Base-by-base conservation (phyloP, 306 rosid genomes). In the Cucurbita ficifolia region DNA sequence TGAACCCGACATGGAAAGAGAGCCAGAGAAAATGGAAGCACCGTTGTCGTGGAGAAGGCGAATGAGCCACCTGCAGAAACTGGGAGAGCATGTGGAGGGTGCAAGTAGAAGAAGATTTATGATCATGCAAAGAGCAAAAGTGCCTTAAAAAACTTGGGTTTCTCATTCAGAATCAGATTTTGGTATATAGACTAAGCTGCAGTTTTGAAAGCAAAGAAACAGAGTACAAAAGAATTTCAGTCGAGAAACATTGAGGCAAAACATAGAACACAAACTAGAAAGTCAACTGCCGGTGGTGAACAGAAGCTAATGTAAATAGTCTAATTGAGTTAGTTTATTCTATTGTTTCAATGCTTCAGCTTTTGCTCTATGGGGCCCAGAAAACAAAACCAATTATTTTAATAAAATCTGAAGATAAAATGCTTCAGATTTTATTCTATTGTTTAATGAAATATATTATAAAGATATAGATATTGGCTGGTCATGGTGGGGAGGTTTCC, bases 51-150 rank as follows among this genome's bases (percentile, higher is more conserved):
- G 93, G 93, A 85, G 70, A 75, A 86, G 83, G 81, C 80, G 96
- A 69, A 92, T 92, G 96, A 77, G 80, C 51, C 96, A 90, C 84
- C 85, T 92, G 79, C 91, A 86, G 64, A 90, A 88, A 80, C 90
- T 90, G 62, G 98, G 96, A 51, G 96, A 88, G 80, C 82, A 77
- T 7, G 96, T 80, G 77, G 89, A 87, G 82, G 75, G 83, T 81
- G 85, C 75, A 35, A 74, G 82, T 63, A 86, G 90, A 83, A 83
- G 84, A 83, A 88, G 88, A 78, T 87, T 89, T 70, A 77, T 88
- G 96, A 79, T 87, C 46, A 84, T 81, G 83, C 91, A 87, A 13
- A 88, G 90, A 73, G 83, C 89, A 59, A 82, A 80, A 74, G 91
- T 83, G 73, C 61, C 81, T 71, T 75, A 17, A 55, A 17, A 55